These are phyloP conservation scores for Spergularia azorica DNA, from an alignment of 179 eudicot species.

Conservation along the genomic window DNA sequence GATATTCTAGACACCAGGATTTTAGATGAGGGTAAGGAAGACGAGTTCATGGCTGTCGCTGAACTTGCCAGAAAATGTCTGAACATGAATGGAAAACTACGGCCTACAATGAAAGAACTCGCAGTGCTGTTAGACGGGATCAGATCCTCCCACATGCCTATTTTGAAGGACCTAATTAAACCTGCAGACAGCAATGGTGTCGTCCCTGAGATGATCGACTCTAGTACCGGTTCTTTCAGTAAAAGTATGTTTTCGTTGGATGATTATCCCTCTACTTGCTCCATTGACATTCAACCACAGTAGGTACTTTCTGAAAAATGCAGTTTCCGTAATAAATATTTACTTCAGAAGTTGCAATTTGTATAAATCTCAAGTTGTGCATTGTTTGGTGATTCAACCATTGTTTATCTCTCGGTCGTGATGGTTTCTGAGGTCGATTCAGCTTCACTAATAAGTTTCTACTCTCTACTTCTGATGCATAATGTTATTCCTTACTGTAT, in stretches of 20 bases:
- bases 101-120: slow-evolving; percentile 27
- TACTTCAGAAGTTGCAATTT: background rate
- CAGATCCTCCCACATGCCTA: slow-evolving; percentile 10
- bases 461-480: too few relatives aligned
- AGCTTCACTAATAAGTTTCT: too few relatives aligned
- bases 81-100: slow-evolving; percentile 20
- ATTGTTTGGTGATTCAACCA: too few relatives aligned
- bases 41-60: slow-evolving; percentile 17
- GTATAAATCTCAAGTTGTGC: background rate
- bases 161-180: background rate
- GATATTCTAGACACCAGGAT: slow-evolving; percentile 19
- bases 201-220: background rate
- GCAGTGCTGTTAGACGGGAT: slow-evolving; percentile 11
- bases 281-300: background rate
- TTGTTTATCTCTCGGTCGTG: too few relatives aligned
- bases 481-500: too few relatives aligned
- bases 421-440: too few relatives aligned
- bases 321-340: background rate
- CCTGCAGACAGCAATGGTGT: background rate
- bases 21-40: slow-evolving; percentile 19
- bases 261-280: slow-evolving; percentile 8
- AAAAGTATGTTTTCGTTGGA: background rate
- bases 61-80: slow-evolving; percentile 17
- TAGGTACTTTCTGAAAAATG: background rate
- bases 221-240: background rate